These are phyloP conservation scores for Fusarium paranaense DNA, from an alignment of 2,329 filamentous ascomycete species.

Conservation along the genomic window DNA sequence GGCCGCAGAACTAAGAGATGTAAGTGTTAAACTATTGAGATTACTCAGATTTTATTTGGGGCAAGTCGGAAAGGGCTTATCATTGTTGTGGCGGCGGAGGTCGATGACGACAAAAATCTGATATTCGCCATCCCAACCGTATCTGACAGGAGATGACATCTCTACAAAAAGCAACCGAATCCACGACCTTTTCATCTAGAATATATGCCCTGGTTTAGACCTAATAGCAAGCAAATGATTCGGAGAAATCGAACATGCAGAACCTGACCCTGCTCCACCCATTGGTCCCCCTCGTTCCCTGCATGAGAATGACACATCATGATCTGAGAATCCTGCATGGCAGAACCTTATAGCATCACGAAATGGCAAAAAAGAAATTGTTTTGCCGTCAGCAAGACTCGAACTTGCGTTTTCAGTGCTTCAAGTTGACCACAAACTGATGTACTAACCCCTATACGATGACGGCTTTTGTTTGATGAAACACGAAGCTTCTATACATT, in stretches of 20 bases:
- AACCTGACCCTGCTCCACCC: background rate
- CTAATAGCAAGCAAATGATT: background rate
- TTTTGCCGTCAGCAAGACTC: slow-evolving; percentile 40
- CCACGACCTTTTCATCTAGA: too few species aligned
- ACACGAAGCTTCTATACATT: fast-evolving
- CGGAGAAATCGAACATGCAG: background rate
- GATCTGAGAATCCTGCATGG: slow-evolving; percentile 10
- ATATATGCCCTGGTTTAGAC: background rate
- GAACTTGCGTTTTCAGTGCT: slow-evolving; percentile 42
- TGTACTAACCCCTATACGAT: slow-evolving; percentile 42
- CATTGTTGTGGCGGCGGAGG: background rate
- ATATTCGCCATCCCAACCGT: background rate
- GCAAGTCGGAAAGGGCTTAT: background rate
- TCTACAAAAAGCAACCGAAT: background rate
- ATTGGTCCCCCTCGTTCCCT: background rate
- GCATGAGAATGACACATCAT: background rate
- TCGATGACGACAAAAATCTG: background rate
- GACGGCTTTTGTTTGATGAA: slow-evolving; percentile 24
- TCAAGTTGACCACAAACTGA: slow-evolving; percentile 37
- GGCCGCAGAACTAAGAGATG: background rate
- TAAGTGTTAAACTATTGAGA: background rate
- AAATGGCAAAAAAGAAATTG: slow-evolving; percentile 11
- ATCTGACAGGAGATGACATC: background rate
- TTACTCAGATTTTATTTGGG: too few species aligned
- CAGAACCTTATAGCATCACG: background rate